Evolutionary conservation across 202 grass and related monocot species (phyloP).

Genomic region (Alloteropsis angusta): DNA sequence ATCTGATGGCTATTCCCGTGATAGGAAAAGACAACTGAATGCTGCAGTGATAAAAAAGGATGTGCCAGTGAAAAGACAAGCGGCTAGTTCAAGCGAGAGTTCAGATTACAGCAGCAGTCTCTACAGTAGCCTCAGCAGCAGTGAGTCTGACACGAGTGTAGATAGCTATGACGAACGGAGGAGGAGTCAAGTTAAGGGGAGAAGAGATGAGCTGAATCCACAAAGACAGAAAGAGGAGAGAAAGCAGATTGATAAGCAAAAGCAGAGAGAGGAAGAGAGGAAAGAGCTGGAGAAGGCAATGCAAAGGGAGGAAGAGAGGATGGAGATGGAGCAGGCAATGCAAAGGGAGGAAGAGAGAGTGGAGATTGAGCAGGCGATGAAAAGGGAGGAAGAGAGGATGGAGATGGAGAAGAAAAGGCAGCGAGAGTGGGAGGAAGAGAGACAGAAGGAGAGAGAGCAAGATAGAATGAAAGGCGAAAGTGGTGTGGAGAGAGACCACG

Average conservation of each 20-base stretch:
- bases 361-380: slow-evolving; percentile 10
- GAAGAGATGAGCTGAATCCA: slow-evolving; percentile 23
- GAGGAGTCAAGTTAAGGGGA: slow-evolving; percentile 25
- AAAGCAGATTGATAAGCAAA: slow-evolving; percentile 22
- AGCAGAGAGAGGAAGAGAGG: slow-evolving; percentile 17
- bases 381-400: slow-evolving; percentile 21
- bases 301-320: slow-evolving; percentile 19
- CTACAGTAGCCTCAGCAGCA: slow-evolving; percentile 27
- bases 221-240: slow-evolving; percentile 26
- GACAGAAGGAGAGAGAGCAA: slow-evolving; percentile 19
- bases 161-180: slow-evolving; percentile 26
- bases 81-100: slow-evolving; percentile 47
- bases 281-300: slow-evolving; percentile 26
- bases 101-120: slow-evolving; percentile 37
- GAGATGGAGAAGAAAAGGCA: slow-evolving; percentile 13
- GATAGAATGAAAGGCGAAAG: slow-evolving; percentile 20
- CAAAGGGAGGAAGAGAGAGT: slow-evolving; percentile 16
- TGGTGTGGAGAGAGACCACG: slow-evolving; percentile 30
- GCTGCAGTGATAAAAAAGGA: slow-evolving; percentile 3
- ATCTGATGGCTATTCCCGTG: slow-evolving; percentile 16
- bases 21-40: slow-evolving; percentile 18
- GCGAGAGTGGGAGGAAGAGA: slow-evolving; percentile 24
- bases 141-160: slow-evolving; percentile 42
- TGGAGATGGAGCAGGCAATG: slow-evolving; percentile 13
- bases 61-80: slow-evolving; percentile 9